Base-by-base conservation (phyloP, 768 basidiomycete genomes). In the Plicaturopsis crispa region DNA sequence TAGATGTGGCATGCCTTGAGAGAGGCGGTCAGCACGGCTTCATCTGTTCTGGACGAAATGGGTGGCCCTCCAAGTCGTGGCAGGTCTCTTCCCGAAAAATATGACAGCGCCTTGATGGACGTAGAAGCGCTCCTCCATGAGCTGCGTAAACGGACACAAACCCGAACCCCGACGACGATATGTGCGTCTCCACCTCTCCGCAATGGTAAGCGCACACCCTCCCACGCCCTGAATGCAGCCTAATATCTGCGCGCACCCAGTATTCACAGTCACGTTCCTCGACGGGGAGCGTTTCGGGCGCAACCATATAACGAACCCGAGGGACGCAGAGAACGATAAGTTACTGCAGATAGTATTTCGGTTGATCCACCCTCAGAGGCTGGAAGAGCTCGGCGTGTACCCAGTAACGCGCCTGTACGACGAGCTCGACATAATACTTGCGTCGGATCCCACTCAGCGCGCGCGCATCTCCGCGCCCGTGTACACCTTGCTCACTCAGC, bases 361-460 rank as follows among this genome's bases (percentile, higher is more conserved):
- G n/a, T n/a, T n/a, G n/a, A n/a, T n/a, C n/a, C n/a, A n/a, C n/a
- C n/a, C n/a, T n/a, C n/a, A n/a, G n/a, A n/a, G n/a, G n/a, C n/a
- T n/a, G n/a, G n/a, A n/a, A n/a, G n/a, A n/a, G n/a, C n/a, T n/a
- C n/a, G n/a, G n/a, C n/a, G 12, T 30, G 22, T 10, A 8, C 12
- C 24, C n/a, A 8, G 16, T 23, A n/a, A 28, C 37, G 5, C 37
- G 37, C 5, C 13, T 38, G 12, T 38, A 38, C 17, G 37, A 38
- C 21, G 5, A 38, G 17, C 28, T 38, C 5, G 37, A 38, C 20
- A 38, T 6, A 14, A 26, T 38, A 13, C 5, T 38, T 5, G 24
- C n/a, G 11, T 12, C 6, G n/a, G 17, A 14, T 20, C 35, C 37
- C n/a, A 20, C 26, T 5, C 24, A 38, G 37, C 37, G 28, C n/a